Conservation (phyloP, 208 protist genomes). For the Trypanosoma cruzi region DNA sequence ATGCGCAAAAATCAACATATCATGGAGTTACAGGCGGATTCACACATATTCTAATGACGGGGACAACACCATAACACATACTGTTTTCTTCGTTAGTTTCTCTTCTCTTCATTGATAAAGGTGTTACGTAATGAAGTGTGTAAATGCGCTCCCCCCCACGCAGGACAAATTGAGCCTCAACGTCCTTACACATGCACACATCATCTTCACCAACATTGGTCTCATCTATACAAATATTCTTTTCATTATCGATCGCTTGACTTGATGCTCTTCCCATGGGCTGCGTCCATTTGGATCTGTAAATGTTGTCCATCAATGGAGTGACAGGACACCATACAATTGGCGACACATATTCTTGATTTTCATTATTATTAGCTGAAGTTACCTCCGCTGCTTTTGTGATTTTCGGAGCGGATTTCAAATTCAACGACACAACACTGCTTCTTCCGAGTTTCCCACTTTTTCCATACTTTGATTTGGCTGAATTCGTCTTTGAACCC, state of each 20-base stretch:
- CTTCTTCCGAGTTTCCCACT: not conserved
- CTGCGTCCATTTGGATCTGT: not conserved
- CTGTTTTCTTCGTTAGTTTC: not conserved
- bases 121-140: not conserved
- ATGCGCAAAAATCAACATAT: slow-evolving; percentile 4
- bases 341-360: not conserved
- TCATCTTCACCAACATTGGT: not conserved
- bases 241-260: not conserved
- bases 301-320: not conserved
- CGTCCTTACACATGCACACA: no score
- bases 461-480: not conserved
- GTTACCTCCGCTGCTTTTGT: not conserved
- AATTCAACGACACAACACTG: not conserved
- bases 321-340: not conserved
- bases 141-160: not conserved
- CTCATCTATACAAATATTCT: not conserved
- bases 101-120: not conserved
- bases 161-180: not conserved
- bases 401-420: not conserved
- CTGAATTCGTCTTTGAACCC: not conserved
- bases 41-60: not conserved
- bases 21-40: not conserved
- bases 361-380: not conserved
- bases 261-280: not conserved
- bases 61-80: not conserved